Percentiles rank a stretch among this genome's conserved stretches.
phyloP scores from a whole-genome alignment of 148 eudicot genomes.

The Silene conica region DNA sequence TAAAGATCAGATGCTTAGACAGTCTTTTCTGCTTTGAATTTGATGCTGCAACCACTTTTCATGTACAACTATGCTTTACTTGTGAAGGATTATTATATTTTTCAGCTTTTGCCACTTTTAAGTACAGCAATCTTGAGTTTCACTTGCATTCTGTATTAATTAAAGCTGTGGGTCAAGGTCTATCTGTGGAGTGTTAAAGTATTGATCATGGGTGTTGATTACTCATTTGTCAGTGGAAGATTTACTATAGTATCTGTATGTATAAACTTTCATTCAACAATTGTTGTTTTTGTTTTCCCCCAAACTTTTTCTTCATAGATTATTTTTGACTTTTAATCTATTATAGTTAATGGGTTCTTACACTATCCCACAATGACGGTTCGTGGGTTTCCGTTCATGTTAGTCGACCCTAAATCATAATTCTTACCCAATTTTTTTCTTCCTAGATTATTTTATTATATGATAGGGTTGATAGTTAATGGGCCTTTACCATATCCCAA shows the following conservation, averaged over 20 bases:
- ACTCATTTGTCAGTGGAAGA: slow-evolving; percentile 5
- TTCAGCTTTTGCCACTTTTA: slow-evolving; percentile 6
- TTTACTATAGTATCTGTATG: background rate
- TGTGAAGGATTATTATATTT: slow-evolving; percentile 14
- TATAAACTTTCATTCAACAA: background rate
- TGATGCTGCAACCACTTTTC: slow-evolving; percentile 21
- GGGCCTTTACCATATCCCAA: too few species aligned
- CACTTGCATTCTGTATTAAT: slow-evolving; percentile 2
- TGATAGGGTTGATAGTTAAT: too few species aligned
- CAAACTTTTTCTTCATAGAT: background rate
- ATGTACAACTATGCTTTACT: slow-evolving; percentile 23
- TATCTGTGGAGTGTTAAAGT: slow-evolving; percentile 3
- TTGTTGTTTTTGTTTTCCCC: background rate
- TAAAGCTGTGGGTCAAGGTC: slow-evolving; percentile 1
- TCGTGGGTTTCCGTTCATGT: background rate
- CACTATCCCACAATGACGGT: background rate
- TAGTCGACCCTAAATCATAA: background rate
- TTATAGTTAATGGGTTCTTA: background rate
- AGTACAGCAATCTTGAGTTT: slow-evolving; percentile 9
- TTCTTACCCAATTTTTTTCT: too few species aligned
- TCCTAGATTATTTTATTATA: too few species aligned
- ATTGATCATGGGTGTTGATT: slow-evolving; percentile 3
- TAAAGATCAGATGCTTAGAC: slow-evolving; percentile 28
- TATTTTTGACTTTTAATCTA: background rate
- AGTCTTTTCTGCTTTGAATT: slow-evolving; percentile 30